Percentiles rank a stretch among this genome's conserved stretches.
phyloP scores from a whole-genome alignment of 345 rosid species.

The Salix dunnii region DNA sequence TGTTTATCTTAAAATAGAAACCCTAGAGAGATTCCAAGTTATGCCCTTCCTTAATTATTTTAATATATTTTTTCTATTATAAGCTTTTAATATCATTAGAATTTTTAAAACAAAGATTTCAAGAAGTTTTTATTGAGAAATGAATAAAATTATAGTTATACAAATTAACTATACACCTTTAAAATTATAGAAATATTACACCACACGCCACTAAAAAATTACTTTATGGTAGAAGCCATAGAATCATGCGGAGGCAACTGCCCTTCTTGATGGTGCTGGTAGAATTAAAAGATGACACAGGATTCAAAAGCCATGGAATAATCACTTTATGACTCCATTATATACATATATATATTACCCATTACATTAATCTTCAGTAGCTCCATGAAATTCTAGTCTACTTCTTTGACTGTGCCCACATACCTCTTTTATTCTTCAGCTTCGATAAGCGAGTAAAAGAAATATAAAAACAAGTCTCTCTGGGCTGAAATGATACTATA shows the following conservation, averaged over 20 bases:
- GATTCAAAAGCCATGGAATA: constrained; percentile 20
- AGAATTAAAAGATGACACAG: constrained; percentile 14
- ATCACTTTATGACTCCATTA: not conserved
- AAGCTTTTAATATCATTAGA: no score
- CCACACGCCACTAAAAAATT: no score
- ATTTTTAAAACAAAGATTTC: no score
- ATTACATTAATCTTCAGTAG: not conserved
- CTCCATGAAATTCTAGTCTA: not conserved
- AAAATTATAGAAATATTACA: no score
- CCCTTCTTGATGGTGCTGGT: not conserved
- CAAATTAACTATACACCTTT: no score
- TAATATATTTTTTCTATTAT: no score
- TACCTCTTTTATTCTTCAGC: constrained; percentile 11
- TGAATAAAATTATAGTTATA: no score
- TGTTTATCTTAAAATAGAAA: not conserved
- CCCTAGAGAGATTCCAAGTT: not conserved
- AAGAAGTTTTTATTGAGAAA: no score
- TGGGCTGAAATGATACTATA: not conserved
- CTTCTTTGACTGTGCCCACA: constrained; percentile 16
- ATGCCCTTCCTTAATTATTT: no score
- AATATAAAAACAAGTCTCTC: not conserved
- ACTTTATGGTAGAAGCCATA: not conserved
- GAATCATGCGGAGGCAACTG: not conserved
- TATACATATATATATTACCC: not conserved
- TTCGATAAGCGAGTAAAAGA: not conserved